Percentiles rank a stretch among this genome's conserved stretches.
Evolutionary conservation across 2,329 filamentous ascomycete genomes (phyloP).

Genomic region (Beauveria scarabaeidicola): DNA sequence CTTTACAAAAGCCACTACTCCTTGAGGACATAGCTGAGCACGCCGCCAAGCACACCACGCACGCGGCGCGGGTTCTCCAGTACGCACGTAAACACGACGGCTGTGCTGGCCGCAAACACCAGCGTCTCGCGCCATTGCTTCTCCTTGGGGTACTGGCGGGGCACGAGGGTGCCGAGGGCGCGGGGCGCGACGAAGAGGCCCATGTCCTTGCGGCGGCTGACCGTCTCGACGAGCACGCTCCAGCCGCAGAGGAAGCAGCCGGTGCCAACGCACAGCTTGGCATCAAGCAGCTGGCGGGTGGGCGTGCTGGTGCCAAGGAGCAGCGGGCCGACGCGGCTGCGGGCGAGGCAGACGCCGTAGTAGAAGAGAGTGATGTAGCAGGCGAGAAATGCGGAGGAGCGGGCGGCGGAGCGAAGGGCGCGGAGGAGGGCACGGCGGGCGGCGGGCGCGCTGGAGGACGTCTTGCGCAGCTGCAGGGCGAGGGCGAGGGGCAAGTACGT

Average conservation of each 20-base stretch:
- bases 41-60: conserved; percentile 57
- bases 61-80: conserved; percentile 55
- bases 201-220: conserved; percentile 61
- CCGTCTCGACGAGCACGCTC: conserved; percentile 67
- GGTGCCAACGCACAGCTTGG: conserved; percentile 58
- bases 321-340: conserved; percentile 64
- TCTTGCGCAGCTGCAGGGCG: conserved; percentile 43
- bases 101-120: conserved; percentile 58
- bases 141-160: conserved; percentile 54
- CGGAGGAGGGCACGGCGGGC: conserved; percentile 37
- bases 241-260: conserved; percentile 73
- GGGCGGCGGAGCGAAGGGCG: conserved; percentile 51
- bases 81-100: conserved; percentile 60
- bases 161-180: conserved; percentile 66
- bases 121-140: conserved; percentile 60
- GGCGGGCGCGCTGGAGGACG: not conserved
- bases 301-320: conserved; percentile 47
- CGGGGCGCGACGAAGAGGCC: conserved; percentile 73
- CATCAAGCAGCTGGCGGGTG: conserved; percentile 44
- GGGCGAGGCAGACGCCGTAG: conserved; percentile 72
- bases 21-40: conserved; percentile 45
- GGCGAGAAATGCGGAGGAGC: conserved; percentile 70
- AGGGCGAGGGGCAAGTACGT: conserved; percentile 72
- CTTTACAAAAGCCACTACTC: not conserved
- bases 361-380: conserved; percentile 74